phyloP scores from a whole-genome alignment of 2,329 filamentous ascomycete species.

The Salinomyces thailandicus region DNA sequence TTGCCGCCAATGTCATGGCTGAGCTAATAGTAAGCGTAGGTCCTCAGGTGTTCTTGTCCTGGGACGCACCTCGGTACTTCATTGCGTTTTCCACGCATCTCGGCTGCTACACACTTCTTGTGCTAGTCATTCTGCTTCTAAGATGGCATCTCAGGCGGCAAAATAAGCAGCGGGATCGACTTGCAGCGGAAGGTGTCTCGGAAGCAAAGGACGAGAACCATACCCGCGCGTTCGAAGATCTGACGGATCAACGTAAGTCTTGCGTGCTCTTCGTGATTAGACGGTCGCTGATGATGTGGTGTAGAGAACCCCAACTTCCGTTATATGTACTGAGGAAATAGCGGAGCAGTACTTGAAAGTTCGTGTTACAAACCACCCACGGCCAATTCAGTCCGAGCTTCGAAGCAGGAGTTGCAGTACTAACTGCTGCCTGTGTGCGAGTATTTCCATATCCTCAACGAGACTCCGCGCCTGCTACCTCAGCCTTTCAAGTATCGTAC shows the following conservation, averaged over 20 bases:
- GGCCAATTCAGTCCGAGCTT: too few relatives aligned
- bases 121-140: slow-evolving; percentile 32
- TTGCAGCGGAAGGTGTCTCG: slow-evolving; percentile 14
- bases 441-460: too few relatives aligned
- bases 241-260: slow-evolving; percentile 18
- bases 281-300: background rate
- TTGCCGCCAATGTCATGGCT: background rate
- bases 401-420: too few relatives aligned
- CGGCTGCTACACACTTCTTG: slow-evolving; percentile 53
- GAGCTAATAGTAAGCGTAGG: background rate
- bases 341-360: too few relatives aligned
- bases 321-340: slow-evolving; percentile 2
- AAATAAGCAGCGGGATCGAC: slow-evolving; percentile 30
- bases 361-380: too few relatives aligned
- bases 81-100: slow-evolving; percentile 60
- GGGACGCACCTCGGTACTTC: slow-evolving; percentile 55
- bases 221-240: slow-evolving; percentile 24
- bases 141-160: slow-evolving; percentile 32
- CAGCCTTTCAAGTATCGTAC: too few relatives aligned
- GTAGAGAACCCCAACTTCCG: slow-evolving; percentile 1
- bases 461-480: too few relatives aligned
- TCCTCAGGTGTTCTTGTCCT: slow-evolving; percentile 53
- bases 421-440: too few relatives aligned
- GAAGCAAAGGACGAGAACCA: slow-evolving; percentile 20
- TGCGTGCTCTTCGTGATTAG: background rate